A percentile compares a stretch with the other conserved stretches of the same genome.
These are phyloP conservation scores for Gracilaria gracilis DNA, from an alignment of 23 red algal genomes.

Conservation along the genomic window DNA sequence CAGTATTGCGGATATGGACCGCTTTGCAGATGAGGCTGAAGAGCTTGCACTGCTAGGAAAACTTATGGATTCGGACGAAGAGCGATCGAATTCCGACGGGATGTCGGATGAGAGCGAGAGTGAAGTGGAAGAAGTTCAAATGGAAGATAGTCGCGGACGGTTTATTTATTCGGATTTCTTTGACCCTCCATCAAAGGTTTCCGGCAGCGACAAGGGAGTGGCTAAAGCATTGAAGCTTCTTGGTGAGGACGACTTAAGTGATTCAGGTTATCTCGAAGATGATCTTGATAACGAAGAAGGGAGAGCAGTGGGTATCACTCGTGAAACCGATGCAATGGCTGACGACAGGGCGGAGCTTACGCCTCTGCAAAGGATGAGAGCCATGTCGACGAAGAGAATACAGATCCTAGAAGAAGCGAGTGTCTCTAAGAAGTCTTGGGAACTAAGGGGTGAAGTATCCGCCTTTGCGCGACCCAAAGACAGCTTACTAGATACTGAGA, in stretches of 20 bases:
- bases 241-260: conserved; percentile 33
- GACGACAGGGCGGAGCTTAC: conserved; percentile 13
- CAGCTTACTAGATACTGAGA: conserved; percentile 79
- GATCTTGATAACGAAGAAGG: not conserved
- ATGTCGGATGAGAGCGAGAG: not conserved
- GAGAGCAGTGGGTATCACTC: not conserved
- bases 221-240: conserved; percentile 9
- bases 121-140: conserved; percentile 9
- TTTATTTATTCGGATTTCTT: conserved; percentile 65
- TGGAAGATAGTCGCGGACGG: conserved; percentile 1
- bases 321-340: not conserved
- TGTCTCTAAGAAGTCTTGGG: conserved; percentile 82
- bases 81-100: not conserved
- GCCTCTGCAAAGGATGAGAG: conserved; percentile 25
- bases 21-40: conserved; percentile 73
- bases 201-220: conserved; percentile 6
- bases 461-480: conserved; percentile 75
- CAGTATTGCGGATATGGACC: conserved; percentile 58
- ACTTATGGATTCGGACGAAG: conserved; percentile 61
- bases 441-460: conserved; percentile 88
- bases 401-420: conserved; percentile 67
- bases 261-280: not conserved
- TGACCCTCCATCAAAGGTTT: conserved; percentile 45
- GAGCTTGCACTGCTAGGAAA: conserved; percentile 53
- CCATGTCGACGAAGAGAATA: conserved; percentile 33